Conservation (phyloP, 164 flowering plant species). For the Houttuynia cordata region DNA sequence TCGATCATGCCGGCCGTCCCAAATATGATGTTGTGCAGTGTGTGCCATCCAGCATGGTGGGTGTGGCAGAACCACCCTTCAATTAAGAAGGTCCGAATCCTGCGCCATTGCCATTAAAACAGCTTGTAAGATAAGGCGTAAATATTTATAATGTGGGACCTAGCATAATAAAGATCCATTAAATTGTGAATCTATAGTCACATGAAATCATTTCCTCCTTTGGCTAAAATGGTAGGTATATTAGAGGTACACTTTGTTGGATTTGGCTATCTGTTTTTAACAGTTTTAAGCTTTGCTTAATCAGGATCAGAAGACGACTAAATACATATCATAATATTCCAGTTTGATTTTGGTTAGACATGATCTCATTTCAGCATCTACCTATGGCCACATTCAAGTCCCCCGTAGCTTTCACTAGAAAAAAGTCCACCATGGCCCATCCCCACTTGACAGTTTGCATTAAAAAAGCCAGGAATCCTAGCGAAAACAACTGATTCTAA, state of each 20-base stretch:
- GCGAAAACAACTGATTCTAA: too few relatives aligned
- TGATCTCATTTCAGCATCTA: too few relatives aligned
- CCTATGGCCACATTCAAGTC: too few relatives aligned
- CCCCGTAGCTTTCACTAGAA: too few relatives aligned
- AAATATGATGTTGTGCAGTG: constrained; percentile 90
- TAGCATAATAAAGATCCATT: neutral
- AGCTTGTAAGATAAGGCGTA: neutral
- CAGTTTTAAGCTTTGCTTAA: neutral
- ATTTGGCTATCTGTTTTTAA: neutral
- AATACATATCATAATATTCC: too few relatives aligned
- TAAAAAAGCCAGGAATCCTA: too few relatives aligned
- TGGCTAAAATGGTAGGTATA: neutral
- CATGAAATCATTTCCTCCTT: neutral
- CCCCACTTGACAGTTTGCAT: too few relatives aligned
- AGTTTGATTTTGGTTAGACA: too few relatives aligned
- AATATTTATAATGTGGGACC: constrained; percentile 1
- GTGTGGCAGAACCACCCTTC: constrained; percentile 86
- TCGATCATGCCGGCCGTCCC: constrained; percentile 74
- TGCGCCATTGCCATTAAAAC: constrained; percentile 7
- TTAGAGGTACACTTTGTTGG: neutral
- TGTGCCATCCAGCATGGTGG: constrained; percentile 97
- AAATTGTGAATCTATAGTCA: neutral
- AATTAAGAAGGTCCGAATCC: constrained; percentile 54
- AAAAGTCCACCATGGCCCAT: too few relatives aligned
- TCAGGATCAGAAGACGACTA: too few relatives aligned